Base-by-base conservation (phyloP, 2,329 filamentous ascomycete genomes). In the Zasmidium cellare region DNA sequence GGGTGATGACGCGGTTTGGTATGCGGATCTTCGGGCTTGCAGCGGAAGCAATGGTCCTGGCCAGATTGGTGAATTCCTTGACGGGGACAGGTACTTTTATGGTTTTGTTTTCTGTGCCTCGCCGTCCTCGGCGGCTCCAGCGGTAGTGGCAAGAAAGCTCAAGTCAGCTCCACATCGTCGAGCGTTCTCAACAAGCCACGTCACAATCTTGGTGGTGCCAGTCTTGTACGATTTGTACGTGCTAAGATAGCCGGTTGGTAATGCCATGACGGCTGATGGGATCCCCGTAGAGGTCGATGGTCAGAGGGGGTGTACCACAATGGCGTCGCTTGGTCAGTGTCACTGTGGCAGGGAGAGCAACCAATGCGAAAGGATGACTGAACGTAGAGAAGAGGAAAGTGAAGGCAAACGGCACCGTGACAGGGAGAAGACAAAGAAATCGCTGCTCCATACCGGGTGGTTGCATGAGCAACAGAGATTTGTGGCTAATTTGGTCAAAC, bases 121-220 rank as follows among this genome's bases (percentile, higher is more conserved):
- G 44, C 20, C 35, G 38, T 41, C n/a, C n/a, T n/a, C n/a, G n/a
- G n/a, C n/a, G 25, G 47, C 51, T 55, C 16, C 31, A 35, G 24
- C 20, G 44, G 35, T 14, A 41, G 16, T 45, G 12, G 48, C 7
- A 16, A 19, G n/a, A 14, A 41, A 19, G 48, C 44, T 46, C 24
- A 57, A 23, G 1, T 57, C 51, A 6, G 49, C 46, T 3, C 24
- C 41, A 46, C 57, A 58, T n/a, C 52, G 49, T 3, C 24, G 51
- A 47, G 56, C 59, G 45, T 52, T 57, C 19, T 59, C 38, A 28
- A 62, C 54, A 11, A 62, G 53, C 59, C 57, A 62, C 19, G 51
- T 55, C 1, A 53, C 53, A 20, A 62, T 11, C 35, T 51, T 57
- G 1, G 19, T 51, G 2, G 60, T 62, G 19, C 48, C 56, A 7